Conservation (phyloP, 73 alveolate genomes). For the Paraurostyla sp. region DNA sequence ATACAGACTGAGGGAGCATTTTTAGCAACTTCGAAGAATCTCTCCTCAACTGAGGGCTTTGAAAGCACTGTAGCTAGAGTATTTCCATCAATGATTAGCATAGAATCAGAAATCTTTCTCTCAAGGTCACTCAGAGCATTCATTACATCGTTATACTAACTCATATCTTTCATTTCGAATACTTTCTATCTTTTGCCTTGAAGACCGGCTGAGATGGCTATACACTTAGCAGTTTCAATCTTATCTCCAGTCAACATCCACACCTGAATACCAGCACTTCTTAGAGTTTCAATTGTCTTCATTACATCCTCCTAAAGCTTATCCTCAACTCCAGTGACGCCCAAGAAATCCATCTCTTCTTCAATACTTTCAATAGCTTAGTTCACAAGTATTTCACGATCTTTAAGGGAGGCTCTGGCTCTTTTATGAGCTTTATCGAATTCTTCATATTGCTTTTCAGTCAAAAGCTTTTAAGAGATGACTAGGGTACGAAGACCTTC, state of each 20-base stretch:
- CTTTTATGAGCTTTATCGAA: conserved; percentile 77
- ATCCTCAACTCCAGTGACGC: conserved; percentile 98
- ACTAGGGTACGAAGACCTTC: conserved; percentile 91
- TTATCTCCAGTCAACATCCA: conserved; percentile 99
- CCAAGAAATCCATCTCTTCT: conserved; percentile 91
- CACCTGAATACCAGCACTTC: conserved; percentile 94
- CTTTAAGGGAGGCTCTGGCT: conserved; percentile 81
- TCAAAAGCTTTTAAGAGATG: conserved; percentile 74
- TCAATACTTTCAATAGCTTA: conserved; percentile 86
- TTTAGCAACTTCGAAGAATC: conserved; percentile 64
- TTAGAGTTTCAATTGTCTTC: conserved; percentile 90
- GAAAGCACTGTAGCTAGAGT: conserved; percentile 26
- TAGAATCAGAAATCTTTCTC: neutral
- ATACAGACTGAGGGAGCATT: conserved; percentile 64
- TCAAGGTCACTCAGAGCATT: conserved; percentile 69
- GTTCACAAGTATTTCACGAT: conserved; percentile 82
- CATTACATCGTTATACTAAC: conserved; percentile 63
- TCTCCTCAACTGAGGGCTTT: conserved; percentile 1
- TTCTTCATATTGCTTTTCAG: conserved; percentile 72
- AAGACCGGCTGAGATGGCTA: conserved; percentile 96
- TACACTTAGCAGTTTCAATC: conserved; percentile 98
- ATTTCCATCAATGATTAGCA: conserved; percentile 68
- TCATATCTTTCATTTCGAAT: conserved; percentile 81
- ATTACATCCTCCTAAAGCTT: conserved; percentile 95
- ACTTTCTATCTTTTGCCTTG: conserved; percentile 86